Conservation (phyloP, 1,139 yeast genomes). For the Wickerhamiella pararugosa region DNA sequence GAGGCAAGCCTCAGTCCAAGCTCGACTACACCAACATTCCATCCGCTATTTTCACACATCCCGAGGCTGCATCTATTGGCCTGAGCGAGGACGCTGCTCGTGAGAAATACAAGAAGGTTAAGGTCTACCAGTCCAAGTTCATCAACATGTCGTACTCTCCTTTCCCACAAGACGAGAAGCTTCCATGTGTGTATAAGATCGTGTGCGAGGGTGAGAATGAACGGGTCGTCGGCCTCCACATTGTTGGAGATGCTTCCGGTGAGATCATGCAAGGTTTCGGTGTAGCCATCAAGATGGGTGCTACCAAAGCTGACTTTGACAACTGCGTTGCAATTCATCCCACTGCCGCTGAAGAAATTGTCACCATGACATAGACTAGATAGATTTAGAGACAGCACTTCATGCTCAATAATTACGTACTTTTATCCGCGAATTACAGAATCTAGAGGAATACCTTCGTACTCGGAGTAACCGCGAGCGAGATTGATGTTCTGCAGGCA, state of each 20-base stretch:
- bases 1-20: constrained; percentile 53
- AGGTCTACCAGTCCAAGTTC: constrained; percentile 68
- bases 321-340: constrained; percentile 97
- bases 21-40: constrained; percentile 81
- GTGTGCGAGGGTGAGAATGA: constrained; percentile 68
- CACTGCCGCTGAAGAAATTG: constrained; percentile 93
- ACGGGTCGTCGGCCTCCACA: constrained; percentile 87
- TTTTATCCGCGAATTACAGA: constrained; percentile 12
- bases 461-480: constrained; percentile 81
- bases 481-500: constrained; percentile 91
- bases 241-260: constrained; percentile 78
- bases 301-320: constrained; percentile 90
- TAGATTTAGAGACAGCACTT: background rate
- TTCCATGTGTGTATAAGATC: constrained; percentile 78
- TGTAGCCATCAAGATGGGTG: constrained; percentile 87
- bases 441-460: constrained; percentile 69
- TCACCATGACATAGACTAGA: constrained; percentile 50
- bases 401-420: background rate
- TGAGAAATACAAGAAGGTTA: constrained; percentile 58
- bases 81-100: constrained; percentile 64
- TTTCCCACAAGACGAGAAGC: constrained; percentile 48
- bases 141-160: constrained; percentile 90
- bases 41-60: constrained; percentile 87
- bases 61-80: constrained; percentile 94
- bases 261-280: constrained; percentile 98